Evolutionary conservation across 495 filamentous ascomycete genomes (phyloP).

Genomic region (Chaetomium fimeti): DNA sequence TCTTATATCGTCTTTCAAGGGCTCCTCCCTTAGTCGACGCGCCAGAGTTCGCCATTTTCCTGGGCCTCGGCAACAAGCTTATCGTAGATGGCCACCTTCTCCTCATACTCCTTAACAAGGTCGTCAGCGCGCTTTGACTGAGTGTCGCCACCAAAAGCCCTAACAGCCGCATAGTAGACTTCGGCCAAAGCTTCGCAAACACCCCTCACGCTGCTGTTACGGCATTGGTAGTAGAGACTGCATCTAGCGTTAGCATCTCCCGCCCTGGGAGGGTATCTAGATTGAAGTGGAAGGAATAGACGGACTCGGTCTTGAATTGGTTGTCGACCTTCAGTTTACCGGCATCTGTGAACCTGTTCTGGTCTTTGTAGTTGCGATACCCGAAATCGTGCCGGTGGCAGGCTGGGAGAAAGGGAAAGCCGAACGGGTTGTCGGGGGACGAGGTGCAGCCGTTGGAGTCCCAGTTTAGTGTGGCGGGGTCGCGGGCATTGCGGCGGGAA

Average conservation of each 20-base stretch:
- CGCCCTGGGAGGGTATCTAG: background rate
- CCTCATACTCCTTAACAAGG: conserved; percentile 34
- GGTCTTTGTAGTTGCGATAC: conserved; percentile 46
- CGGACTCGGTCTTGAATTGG: conserved; percentile 43
- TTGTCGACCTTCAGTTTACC: conserved; percentile 39
- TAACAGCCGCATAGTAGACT: conserved; percentile 48
- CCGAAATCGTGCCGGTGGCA: conserved; percentile 53
- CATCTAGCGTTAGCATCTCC: background rate
- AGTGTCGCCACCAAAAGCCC: conserved; percentile 38
- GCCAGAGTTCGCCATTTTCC: conserved; percentile 30
- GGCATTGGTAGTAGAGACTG: conserved; percentile 40
- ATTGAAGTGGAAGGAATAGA: background rate
- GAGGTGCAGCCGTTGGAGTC: conserved; percentile 42
- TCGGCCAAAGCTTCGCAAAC: conserved; percentile 42
- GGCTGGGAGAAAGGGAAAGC: conserved; percentile 41
- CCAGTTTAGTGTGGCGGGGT: conserved; percentile 40
- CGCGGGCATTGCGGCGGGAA: conserved; percentile 26
- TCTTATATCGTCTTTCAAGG: no score
- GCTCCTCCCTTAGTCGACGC: background rate
- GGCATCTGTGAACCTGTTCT: conserved; percentile 39
- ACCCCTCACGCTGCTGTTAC: conserved; percentile 2
- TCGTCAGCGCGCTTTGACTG: conserved; percentile 33
- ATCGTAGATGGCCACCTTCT: conserved; percentile 36
- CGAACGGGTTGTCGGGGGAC: conserved; percentile 45
- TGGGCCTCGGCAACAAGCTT: conserved; percentile 35